Conservation (phyloP, 2,329 filamentous ascomycete genomes). For the Microdochium trichocladiopsis region DNA sequence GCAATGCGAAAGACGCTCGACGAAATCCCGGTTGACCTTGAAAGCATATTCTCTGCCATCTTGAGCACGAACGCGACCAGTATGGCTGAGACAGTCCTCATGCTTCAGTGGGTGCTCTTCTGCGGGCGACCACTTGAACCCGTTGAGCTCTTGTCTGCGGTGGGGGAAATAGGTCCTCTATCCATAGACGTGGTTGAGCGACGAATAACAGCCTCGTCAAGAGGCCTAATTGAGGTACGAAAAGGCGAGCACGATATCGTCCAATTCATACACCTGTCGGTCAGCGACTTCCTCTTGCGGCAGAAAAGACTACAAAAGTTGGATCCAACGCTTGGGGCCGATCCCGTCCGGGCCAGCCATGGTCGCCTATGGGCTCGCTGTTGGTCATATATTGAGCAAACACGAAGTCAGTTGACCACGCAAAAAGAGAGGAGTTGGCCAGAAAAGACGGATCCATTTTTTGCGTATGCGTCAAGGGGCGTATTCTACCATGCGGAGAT, state of each 20-base stretch:
- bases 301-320: constrained; percentile 6
- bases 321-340: constrained; percentile 1
- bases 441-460: constrained; percentile 4
- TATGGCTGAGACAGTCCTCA: constrained; percentile 3
- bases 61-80: constrained; percentile 2
- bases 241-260: background rate
- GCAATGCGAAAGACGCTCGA: constrained; percentile 1
- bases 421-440: background rate
- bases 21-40: constrained; percentile 6
- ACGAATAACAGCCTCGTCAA: constrained; percentile 5
- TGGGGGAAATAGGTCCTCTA: background rate
- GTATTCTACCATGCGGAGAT: constrained; percentile 5
- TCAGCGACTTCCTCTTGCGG: constrained; percentile 8
- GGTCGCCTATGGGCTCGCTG: constrained; percentile 5
- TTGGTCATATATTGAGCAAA: constrained; percentile 4
- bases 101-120: constrained; percentile 9
- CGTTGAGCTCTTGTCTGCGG: constrained; percentile 6
- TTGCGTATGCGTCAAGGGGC: constrained; percentile 3
- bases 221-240: constrained; percentile 7
- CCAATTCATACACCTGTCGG: constrained; percentile 10
- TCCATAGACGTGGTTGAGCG: constrained; percentile 1
- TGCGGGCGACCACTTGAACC: constrained; percentile 1
- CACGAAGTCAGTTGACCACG: background rate
- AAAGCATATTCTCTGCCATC: constrained; percentile 5
- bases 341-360: constrained; percentile 4